A percentile compares a stretch with the other conserved stretches of the same genome.
phyloP scores from a whole-genome alignment of 805 yeast species.

The Suhomyces faveliae region DNA sequence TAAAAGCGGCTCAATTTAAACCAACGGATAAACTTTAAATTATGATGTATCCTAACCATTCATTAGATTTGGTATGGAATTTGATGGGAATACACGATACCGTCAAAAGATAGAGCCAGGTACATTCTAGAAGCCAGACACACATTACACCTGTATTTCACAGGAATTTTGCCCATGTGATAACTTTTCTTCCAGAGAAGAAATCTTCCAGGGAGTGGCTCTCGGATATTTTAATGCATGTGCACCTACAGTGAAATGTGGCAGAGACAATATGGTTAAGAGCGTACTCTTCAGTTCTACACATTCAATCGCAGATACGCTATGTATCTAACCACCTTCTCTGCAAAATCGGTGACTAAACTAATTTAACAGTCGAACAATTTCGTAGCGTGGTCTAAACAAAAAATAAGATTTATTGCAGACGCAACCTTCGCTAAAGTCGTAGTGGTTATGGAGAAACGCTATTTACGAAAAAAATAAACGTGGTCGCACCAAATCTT shows the following conservation, averaged over 20 bases:
- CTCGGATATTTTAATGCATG: background rate
- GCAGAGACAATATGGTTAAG: background rate
- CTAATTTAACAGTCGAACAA: background rate
- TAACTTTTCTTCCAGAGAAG: no score
- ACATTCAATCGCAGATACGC: background rate
- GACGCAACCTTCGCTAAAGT: background rate
- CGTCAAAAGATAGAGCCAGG: no score
- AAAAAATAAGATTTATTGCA: background rate
- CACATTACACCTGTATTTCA: no score
- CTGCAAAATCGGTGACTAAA: background rate
- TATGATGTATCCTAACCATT: background rate
- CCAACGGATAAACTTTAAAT: background rate
- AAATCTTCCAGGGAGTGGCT: no score
- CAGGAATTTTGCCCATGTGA: no score
- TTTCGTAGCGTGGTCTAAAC: no score
- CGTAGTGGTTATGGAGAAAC: background rate
- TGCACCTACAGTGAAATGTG: background rate
- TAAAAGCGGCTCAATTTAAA: background rate
- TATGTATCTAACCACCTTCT: background rate
- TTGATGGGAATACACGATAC: background rate
- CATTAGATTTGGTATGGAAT: background rate
- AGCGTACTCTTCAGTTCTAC: background rate
- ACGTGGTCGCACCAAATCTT: background rate
- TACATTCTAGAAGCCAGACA: no score
- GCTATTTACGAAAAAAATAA: background rate